phyloP scores from a whole-genome alignment of 2,329 filamentous ascomycete genomes.

The Cladosporium sp. region DNA sequence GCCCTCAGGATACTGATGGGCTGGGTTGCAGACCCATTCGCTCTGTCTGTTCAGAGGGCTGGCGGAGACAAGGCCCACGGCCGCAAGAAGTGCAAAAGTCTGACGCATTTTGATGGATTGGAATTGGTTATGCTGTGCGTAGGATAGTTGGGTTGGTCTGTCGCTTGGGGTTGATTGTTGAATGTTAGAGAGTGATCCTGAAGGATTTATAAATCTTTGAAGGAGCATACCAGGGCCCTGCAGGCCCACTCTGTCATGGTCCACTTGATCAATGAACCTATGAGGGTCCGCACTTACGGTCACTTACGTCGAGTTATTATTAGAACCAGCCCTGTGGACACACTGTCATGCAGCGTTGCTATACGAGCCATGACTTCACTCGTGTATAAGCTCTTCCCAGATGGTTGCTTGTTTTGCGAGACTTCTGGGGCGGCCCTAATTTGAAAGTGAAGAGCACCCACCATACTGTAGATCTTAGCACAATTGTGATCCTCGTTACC shows the following conservation, averaged over 20 bases:
- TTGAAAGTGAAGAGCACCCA: neutral
- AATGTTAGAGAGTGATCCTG: neutral
- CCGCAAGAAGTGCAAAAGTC: constrained; percentile 13
- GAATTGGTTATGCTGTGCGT: neutral
- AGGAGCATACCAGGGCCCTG: neutral
- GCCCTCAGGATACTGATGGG: constrained; percentile 25
- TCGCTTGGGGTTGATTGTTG: neutral
- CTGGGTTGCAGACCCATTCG: constrained; percentile 25
- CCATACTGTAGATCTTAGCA: neutral
- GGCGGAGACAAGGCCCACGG: constrained; percentile 38
- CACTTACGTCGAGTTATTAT: neutral
- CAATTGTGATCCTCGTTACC: neutral
- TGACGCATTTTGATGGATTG: constrained; percentile 9
- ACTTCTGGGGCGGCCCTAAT: neutral
- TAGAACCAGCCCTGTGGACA: neutral
- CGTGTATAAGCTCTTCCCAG: neutral
- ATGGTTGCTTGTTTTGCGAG: neutral
- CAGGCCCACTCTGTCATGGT: neutral
- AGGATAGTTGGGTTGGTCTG: neutral
- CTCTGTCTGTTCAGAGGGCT: constrained; percentile 34
- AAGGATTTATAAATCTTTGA: neutral
- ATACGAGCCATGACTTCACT: constrained; percentile 9
- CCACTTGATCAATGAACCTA: neutral
- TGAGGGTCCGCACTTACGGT: neutral
- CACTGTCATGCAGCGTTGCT: neutral